Evolutionary conservation across 169 alveolate genomes (phyloP), one percentile per base, ranked within the genome.

Genomic region (Cryptosporidium felis): DNA sequence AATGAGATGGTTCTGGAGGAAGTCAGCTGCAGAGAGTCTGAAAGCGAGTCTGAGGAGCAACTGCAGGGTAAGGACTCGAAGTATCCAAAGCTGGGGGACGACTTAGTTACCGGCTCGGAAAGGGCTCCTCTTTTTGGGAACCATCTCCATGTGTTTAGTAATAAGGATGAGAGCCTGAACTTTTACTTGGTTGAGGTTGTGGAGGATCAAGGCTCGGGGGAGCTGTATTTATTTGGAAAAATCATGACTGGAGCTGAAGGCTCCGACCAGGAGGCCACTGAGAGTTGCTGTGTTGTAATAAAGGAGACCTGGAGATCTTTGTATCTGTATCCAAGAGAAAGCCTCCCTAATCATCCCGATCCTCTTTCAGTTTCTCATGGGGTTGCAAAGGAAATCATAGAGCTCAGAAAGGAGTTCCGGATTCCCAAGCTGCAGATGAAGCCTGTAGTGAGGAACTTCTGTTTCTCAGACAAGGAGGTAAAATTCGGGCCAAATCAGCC

Each of bases 401-500:
- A 49, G 18, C 38, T 74, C 1, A 49, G 85, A 56, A 74, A 74
- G 21, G 53, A 36, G 28, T 74, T 53, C 28, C 60, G 61, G 16
- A 74, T 74, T n/a, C 85, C 85, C 16, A 49, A 74, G 61, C 32
- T 74, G 36, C 49, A 74, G 40, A 74, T 74, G 56, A 74, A 74
- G 36, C 85, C 85, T 18, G 85, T 74, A 9, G 41, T 58, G 36
- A 74, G 85, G 26, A 74, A 74, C 42, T 74, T 74, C 56, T 49
- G 74, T 32, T 74, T 74, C 42, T 32, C 56, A 30, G 60, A 74
- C 12, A 53, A 49, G 28, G 85, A 56, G 18, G 85, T 74, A 9
- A 41, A 23, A 26, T 74, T 53, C 28, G 85, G 85, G 14, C 85
- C 85, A 74, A 74, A 74, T 26, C 85, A 74, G 18, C 85, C 85